Evolutionary conservation across 1,284 basidiomycete genomes (phyloP).

Genomic region (Rhodotorula sp.): DNA sequence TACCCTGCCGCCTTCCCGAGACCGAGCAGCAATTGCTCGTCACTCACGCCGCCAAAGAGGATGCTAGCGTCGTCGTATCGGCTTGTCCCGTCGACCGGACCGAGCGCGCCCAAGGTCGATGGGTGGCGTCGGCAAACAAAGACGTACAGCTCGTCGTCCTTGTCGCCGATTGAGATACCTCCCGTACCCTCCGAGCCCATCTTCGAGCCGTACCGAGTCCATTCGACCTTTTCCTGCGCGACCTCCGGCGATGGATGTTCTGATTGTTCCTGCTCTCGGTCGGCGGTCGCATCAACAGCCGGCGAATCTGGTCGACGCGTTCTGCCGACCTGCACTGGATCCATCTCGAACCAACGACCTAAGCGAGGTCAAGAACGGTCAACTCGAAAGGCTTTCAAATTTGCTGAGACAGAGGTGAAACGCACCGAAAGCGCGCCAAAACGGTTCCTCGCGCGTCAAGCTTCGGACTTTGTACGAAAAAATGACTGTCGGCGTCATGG

Average conservation of each 20-base stretch:
- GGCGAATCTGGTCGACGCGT: neutral
- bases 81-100: neutral
- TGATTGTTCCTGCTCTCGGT: neutral
- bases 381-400: too few species aligned
- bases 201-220: conserved; percentile 32
- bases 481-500: conserved; percentile 1
- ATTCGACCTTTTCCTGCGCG: neutral
- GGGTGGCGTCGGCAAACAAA: conserved; percentile 62
- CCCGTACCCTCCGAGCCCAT: too few species aligned
- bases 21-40: conserved; percentile 61
- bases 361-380: neutral
- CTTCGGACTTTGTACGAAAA: conserved; percentile 66
- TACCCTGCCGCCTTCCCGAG: conserved; percentile 56
- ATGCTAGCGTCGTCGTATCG: conserved; percentile 51
- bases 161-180: neutral
- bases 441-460: conserved; percentile 69
- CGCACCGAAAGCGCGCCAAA: conserved; percentile 78
- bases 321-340: conserved; percentile 58
- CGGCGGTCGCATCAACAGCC: neutral
- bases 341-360: conserved; percentile 66
- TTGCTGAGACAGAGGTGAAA: neutral
- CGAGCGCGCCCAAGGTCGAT: conserved; percentile 53
- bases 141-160: conserved; percentile 58
- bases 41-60: conserved; percentile 54
- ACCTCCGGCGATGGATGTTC: conserved; percentile 32